Evolutionary conservation across 352 stramenopile species (phyloP).

Genomic region (Globisporangium yorkense): DNA sequence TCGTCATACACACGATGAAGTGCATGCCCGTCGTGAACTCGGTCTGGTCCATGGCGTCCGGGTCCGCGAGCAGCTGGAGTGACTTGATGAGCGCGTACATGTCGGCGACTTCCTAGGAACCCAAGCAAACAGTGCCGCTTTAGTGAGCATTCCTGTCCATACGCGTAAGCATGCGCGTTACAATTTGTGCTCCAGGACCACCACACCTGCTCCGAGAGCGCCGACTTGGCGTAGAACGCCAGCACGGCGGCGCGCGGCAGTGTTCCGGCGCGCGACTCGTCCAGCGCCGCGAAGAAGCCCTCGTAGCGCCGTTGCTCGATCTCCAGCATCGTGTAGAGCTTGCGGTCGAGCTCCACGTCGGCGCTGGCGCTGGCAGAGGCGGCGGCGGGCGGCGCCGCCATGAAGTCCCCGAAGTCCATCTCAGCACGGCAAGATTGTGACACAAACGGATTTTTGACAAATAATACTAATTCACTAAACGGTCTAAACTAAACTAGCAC

Average conservation of each 20-base stretch:
- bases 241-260: conserved; percentile 24
- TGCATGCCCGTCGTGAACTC: conserved; percentile 75
- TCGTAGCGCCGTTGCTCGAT: conserved; percentile 48
- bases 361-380: not conserved
- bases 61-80: conserved; percentile 27
- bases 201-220: conserved; percentile 28
- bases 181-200: no score
- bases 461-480: no score
- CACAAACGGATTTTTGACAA: no score
- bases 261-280: conserved; percentile 13
- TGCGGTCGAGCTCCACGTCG: conserved; percentile 16
- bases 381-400: conserved; percentile 2
- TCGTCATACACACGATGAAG: conserved; percentile 75
- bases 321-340: conserved; percentile 64
- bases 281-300: conserved; percentile 53
- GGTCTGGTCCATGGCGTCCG: conserved; percentile 29
- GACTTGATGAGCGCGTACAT: conserved; percentile 46
- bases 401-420: conserved; percentile 19
- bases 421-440: not conserved
- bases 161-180: not conserved
- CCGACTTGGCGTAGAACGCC: conserved; percentile 58
- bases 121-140: not conserved
- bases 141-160: not conserved
- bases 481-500: no score
- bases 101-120: conserved; percentile 29